Conservation (phyloP, 164 flowering plant genomes). For the Piper betle region DNA sequence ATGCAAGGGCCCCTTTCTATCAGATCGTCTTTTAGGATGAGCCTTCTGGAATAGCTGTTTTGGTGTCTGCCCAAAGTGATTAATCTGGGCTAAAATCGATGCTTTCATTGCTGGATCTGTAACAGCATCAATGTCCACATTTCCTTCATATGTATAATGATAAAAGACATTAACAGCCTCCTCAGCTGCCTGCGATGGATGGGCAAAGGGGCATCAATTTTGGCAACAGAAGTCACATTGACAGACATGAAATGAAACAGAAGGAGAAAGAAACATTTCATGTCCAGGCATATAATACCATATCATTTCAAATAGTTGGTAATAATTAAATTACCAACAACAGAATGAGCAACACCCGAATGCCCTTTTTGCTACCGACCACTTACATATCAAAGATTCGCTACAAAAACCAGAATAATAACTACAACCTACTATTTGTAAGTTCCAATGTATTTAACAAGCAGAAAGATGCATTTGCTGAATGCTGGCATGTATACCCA, state of each 20-base stretch:
- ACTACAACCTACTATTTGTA: too few relatives aligned
- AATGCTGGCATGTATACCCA: too few relatives aligned
- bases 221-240: neutral
- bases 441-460: too few relatives aligned
- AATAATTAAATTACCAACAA: too few relatives aligned
- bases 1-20: slow-evolving; percentile 59
- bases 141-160: slow-evolving; percentile 97
- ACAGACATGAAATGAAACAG: neutral
- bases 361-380: too few relatives aligned
- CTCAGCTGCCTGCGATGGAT: slow-evolving; percentile 69
- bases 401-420: too few relatives aligned
- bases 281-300: too few relatives aligned
- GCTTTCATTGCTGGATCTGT: slow-evolving; percentile 97
- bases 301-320: too few relatives aligned
- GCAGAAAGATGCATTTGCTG: too few relatives aligned
- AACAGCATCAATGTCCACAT: slow-evolving; percentile 91
- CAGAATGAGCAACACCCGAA: too few relatives aligned
- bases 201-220: neutral
- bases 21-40: slow-evolving; percentile 68
- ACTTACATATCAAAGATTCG: too few relatives aligned
- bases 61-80: slow-evolving; percentile 98
- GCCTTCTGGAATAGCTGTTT: slow-evolving; percentile 86
- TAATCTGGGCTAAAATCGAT: slow-evolving; percentile 95
- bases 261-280: neutral
- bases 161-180: slow-evolving; percentile 97